Evolutionary conservation across 805 yeast species (phyloP), one percentile per base, ranked within the genome.

Genomic region (Yarrowia sp.): DNA sequence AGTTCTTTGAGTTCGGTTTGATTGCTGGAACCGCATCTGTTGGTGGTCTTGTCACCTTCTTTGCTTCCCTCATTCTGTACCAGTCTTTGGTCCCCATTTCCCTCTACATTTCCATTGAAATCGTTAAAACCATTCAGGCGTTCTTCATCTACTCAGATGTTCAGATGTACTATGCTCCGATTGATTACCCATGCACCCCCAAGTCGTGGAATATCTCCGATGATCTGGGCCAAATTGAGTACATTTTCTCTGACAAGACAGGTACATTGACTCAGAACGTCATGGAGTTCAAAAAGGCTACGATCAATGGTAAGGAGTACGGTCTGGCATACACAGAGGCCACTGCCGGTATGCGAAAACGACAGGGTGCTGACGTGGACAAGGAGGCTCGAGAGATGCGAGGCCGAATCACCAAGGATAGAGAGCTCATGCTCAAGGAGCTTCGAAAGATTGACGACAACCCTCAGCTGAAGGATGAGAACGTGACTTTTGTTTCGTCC

Each of bases 131-230:
- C 2, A 77, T 83, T 16, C 96, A 89, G 72, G 93, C 93, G 1
- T 87, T 81, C 70, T 89, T 89, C 78, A 89, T 89, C 68, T 87
- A 82, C 73, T 82, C 88, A 1, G 96, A 89, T 73, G 78, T 79
- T 32, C 81, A 82, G 67, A 85, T 89, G 88, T 89, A 89, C 72
- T 85, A 89, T 69, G 85, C 81, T 49, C 82, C 77, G 56, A 76
- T 88, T 54, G 92, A 89, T 74, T 87, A 84, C 71, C 92, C 93
- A 0, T 89, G 96, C 75, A 83, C 87, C 0, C 93, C 96, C 2
- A 89, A 89, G 70, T 82, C 92, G 0, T 89, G 96, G 96, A 86
- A 86, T 71, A 89, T 89, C 58, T 88, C 93, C 7, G 96, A 89
- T 75, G 96, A 89, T 72, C 78, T 89, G 70, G 96, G 96, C 19